phyloP scores from a whole-genome alignment of 192 early-diverging fungal species.

The Endogone sp. region DNA sequence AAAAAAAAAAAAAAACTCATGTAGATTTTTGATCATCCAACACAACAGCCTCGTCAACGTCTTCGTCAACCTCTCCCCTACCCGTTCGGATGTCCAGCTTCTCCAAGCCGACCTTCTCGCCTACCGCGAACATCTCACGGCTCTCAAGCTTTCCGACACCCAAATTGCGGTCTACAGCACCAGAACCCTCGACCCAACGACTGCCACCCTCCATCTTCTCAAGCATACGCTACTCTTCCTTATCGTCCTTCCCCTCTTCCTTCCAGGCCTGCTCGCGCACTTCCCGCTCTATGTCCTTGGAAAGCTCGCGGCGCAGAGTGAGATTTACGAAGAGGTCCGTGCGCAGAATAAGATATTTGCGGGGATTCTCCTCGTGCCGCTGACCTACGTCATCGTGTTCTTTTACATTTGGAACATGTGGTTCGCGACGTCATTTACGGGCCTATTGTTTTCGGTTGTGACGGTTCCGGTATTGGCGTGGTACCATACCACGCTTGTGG shows the following conservation, averaged over 20 bases:
- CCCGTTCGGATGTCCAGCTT: slow-evolving; percentile 13
- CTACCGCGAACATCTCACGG: slow-evolving; percentile 28
- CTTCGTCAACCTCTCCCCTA: slow-evolving; percentile 9
- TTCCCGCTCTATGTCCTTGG: slow-evolving; percentile 39
- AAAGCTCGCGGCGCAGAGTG: slow-evolving; percentile 28
- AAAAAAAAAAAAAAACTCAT: too few species aligned
- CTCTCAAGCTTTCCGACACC: slow-evolving; percentile 17
- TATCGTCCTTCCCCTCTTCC: slow-evolving; percentile 33
- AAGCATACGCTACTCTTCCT: slow-evolving; percentile 13
- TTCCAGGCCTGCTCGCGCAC: slow-evolving; percentile 36
- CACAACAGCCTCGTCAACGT: slow-evolving; percentile 29
- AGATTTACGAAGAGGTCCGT: slow-evolving; percentile 38
- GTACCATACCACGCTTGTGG: slow-evolving; percentile 38
- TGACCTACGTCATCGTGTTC: slow-evolving; percentile 31
- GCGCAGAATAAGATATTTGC: slow-evolving; percentile 46
- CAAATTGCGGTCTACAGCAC: slow-evolving; percentile 38
- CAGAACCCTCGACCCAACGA: slow-evolving; percentile 18
- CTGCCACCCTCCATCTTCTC: slow-evolving; percentile 23
- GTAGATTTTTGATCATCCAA: too few species aligned
- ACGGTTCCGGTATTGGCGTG: slow-evolving; percentile 30
- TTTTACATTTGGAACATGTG: slow-evolving; percentile 30
- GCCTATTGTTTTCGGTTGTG: slow-evolving; percentile 21
- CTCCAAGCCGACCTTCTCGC: slow-evolving; percentile 25
- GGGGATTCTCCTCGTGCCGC: slow-evolving; percentile 22
- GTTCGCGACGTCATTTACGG: slow-evolving; percentile 30